Percentiles rank a stretch among this genome's conserved stretches.
phyloP scores from a whole-genome alignment of 176 grass and related monocot genomes.

The Urochloa ruziziensis region DNA sequence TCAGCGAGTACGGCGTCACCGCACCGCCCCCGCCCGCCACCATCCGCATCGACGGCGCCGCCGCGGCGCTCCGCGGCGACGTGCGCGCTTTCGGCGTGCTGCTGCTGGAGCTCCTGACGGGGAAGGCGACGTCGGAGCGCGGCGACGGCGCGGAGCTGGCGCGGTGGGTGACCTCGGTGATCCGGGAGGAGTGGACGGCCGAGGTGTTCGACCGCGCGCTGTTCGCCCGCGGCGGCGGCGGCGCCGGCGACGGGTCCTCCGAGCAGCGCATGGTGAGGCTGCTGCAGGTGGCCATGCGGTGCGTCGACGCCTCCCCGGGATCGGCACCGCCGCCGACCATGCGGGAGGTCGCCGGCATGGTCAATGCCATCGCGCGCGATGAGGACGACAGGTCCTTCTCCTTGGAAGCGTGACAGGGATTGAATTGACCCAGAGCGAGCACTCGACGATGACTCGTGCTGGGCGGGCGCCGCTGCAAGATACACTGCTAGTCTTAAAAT shows the following conservation, averaged over 20 bases:
- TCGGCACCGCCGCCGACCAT: conserved; percentile 35
- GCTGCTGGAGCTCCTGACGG: conserved; percentile 66
- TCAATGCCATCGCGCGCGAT: conserved; percentile 47
- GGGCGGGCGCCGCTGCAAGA: not conserved
- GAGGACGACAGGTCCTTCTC: conserved; percentile 45
- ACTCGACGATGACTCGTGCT: too few relatives aligned
- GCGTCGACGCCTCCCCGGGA: conserved; percentile 35
- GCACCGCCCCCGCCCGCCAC: not conserved
- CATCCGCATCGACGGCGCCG: not conserved
- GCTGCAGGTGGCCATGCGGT: conserved; percentile 60
- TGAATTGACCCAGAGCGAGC: too few relatives aligned
- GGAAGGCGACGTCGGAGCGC: conserved; percentile 40
- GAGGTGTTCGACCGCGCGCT: conserved; percentile 67
- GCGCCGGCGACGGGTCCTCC: conserved; percentile 9
- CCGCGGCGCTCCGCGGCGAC: conserved; percentile 28
- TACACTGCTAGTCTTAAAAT: not conserved
- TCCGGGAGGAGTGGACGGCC: conserved; percentile 75
- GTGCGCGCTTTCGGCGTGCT: conserved; percentile 49
- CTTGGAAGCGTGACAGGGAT: conserved; percentile 12
- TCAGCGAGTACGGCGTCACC: conserved; percentile 63
- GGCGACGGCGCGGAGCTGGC: conserved; percentile 55
- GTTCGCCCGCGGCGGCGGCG: conserved; percentile 21
- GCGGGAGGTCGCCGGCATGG: conserved; percentile 39
- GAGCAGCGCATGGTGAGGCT: conserved; percentile 56
- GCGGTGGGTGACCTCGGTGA: conserved; percentile 60